A percentile compares a stretch with the other conserved stretches of the same genome.
Conservation (phyloP, 2,329 filamentous ascomycete genomes). For the Exophiala mesophila region DNA sequence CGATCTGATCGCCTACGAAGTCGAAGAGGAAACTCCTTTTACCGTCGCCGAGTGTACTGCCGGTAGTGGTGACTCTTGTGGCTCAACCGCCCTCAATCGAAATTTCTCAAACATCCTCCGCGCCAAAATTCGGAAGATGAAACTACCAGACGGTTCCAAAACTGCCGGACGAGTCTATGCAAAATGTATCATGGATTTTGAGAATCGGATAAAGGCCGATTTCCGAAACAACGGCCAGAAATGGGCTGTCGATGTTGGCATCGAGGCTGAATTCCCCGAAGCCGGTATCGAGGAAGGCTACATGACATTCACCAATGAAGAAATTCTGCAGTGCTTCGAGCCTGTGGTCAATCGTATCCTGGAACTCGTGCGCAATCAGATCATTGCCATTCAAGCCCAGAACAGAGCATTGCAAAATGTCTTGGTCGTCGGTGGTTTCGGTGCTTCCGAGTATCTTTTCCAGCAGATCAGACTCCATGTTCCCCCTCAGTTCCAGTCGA, state of each 20-base stretch:
- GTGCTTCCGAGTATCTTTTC: constrained; percentile 97
- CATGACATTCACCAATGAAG: constrained; percentile 99
- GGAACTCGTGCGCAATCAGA: constrained; percentile 94
- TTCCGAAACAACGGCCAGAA: constrained; percentile 99
- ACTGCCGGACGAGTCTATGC: constrained; percentile 97
- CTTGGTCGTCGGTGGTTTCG: constrained; percentile 94
- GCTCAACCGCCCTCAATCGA: constrained; percentile 94
- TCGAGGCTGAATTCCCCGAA: constrained; percentile 96
- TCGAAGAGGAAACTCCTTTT: constrained; percentile 95
- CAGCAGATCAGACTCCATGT: constrained; percentile 99
- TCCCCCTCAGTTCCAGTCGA: constrained; percentile 94
- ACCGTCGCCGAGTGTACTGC: constrained; percentile 96
- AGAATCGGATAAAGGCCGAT: constrained; percentile 98
- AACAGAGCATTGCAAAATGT: constrained; percentile 93
- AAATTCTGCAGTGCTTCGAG: constrained; percentile 98
- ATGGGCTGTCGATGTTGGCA: constrained; percentile 97
- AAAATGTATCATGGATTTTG: constrained; percentile 99
- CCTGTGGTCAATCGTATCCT: constrained; percentile 95
- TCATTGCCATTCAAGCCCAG: constrained; percentile 97
- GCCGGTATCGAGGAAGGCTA: constrained; percentile 98
- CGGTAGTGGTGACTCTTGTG: constrained; percentile 94
- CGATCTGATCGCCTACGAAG: constrained; percentile 97
- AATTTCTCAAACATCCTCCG: constrained; percentile 98
- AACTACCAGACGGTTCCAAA: constrained; percentile 91
- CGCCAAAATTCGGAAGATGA: constrained; percentile 99